These are phyloP conservation scores for Podospora appendiculata DNA, from an alignment of 495 filamentous ascomycete genomes.

Conservation along the genomic window DNA sequence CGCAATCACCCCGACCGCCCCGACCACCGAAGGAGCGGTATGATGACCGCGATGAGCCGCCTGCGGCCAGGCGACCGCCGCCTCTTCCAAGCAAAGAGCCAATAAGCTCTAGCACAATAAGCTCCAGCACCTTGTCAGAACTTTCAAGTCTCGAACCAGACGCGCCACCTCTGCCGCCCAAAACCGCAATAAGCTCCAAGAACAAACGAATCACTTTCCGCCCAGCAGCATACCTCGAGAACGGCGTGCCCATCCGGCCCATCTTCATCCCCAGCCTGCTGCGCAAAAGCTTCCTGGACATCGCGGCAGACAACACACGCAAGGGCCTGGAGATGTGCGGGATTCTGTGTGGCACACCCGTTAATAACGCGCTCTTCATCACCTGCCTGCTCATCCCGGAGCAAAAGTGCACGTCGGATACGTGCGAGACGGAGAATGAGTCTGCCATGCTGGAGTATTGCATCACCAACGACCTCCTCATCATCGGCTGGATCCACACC, in stretches of 20 bases:
- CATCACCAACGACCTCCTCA: slow-evolving; percentile 74
- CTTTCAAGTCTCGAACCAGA: background rate
- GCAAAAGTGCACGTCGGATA: slow-evolving; percentile 81
- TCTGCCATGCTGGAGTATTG: slow-evolving; percentile 78
- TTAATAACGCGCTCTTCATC: slow-evolving; percentile 91
- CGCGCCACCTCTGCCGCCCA: slow-evolving; percentile 30
- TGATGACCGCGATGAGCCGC: too few species aligned
- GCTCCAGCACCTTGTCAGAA: background rate
- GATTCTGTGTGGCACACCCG: slow-evolving; percentile 80
- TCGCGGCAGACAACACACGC: slow-evolving; percentile 68
- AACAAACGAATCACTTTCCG: slow-evolving; percentile 56
- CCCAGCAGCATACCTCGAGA: slow-evolving; percentile 80
- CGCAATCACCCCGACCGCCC: slow-evolving; percentile 21
- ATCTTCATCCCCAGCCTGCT: slow-evolving; percentile 77
- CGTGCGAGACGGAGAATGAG: slow-evolving; percentile 89
- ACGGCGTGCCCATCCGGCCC: slow-evolving; percentile 74
- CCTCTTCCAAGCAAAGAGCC: slow-evolving; percentile 21
- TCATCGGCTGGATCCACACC: slow-evolving; percentile 96
- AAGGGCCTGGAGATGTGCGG: slow-evolving; percentile 89
- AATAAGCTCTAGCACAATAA: background rate
- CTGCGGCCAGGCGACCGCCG: background rate
- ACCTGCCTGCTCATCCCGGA: slow-evolving; percentile 82
- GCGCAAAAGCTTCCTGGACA: slow-evolving; percentile 59
- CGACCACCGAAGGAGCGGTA: slow-evolving; percentile 7
- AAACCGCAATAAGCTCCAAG: slow-evolving; percentile 19